phyloP scores from a whole-genome alignment of 768 basidiomycete species.

The Phallus indusiatus region DNA sequence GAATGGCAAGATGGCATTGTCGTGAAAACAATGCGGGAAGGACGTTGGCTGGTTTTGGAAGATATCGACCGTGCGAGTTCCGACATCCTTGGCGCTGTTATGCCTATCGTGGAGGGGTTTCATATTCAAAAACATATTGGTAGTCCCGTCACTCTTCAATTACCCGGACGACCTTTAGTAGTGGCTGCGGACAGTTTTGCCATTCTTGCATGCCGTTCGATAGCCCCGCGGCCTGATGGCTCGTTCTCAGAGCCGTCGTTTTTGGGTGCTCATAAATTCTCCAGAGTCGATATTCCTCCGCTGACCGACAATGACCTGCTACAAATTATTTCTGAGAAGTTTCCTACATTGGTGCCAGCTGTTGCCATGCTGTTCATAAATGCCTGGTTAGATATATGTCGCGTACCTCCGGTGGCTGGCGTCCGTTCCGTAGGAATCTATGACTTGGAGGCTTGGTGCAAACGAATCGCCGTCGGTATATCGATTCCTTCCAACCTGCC shows the following conservation, averaged over 20 bases:
- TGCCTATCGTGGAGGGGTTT: constrained; percentile 70
- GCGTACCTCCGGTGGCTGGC: constrained; percentile 42
- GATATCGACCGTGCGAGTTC: constrained; percentile 86
- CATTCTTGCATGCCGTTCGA: constrained; percentile 82
- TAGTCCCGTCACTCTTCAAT: constrained; percentile 51
- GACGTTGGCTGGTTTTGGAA: constrained; percentile 87
- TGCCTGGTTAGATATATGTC: constrained; percentile 59
- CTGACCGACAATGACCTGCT: constrained; percentile 61
- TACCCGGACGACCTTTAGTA: constrained; percentile 67
- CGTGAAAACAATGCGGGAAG: constrained; percentile 80
- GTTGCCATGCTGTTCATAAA: constrained; percentile 44
- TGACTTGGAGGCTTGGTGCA: constrained; percentile 79
- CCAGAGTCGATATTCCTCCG: constrained; percentile 52
- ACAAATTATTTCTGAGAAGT: constrained; percentile 58
- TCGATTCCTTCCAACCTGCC: constrained; percentile 33
- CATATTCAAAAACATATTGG: constrained; percentile 67
- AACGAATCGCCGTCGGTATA: constrained; percentile 51
- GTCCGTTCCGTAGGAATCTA: constrained; percentile 57
- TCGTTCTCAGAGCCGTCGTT: constrained; percentile 55
- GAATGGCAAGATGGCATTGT: constrained; percentile 96
- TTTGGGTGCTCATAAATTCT: constrained; percentile 79
- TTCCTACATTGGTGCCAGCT: constrained; percentile 46
- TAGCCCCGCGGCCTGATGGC: constrained; percentile 35
- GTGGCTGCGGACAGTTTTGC: constrained; percentile 73
- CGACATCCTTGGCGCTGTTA: constrained; percentile 82